Evolutionary conservation across 1,139 yeast genomes (phyloP).

Genomic region (Debaryomyces robertsiae): DNA sequence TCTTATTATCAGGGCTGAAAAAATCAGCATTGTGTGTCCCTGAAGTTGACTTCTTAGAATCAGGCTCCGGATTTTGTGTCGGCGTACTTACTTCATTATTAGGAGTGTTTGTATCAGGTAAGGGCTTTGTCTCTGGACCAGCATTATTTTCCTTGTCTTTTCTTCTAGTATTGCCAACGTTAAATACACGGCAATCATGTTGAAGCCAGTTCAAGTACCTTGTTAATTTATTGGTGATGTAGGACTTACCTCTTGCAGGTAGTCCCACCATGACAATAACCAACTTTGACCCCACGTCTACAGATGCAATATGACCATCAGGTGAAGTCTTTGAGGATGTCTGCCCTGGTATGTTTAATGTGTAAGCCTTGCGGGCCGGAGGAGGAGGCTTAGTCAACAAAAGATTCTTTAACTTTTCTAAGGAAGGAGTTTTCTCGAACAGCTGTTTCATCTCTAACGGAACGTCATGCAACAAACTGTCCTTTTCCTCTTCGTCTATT

Average conservation of each 20-base stretch:
- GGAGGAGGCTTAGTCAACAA: constrained; percentile 42
- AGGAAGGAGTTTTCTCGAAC: constrained; percentile 45
- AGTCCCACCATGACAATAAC: constrained; percentile 95
- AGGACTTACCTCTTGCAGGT: constrained; percentile 92
- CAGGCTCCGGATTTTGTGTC: constrained; percentile 11
- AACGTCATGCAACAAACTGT: constrained; percentile 32
- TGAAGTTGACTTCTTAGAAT: constrained; percentile 19
- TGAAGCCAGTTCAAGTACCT: constrained; percentile 90
- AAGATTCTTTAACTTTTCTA: constrained; percentile 42
- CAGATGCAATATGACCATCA: constrained; percentile 74
- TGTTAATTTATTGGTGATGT: constrained; percentile 86
- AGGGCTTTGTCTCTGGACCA: constrained; percentile 74
- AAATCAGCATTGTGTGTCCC: constrained; percentile 72
- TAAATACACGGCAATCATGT: constrained; percentile 86
- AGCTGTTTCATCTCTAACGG: constrained; percentile 38
- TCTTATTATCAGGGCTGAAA: constrained; percentile 77
- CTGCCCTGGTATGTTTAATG: constrained; percentile 90
- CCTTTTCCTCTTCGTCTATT: constrained; percentile 19
- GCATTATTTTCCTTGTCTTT: constrained; percentile 59
- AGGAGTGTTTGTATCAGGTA: constrained; percentile 61
- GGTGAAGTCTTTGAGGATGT: constrained; percentile 83
- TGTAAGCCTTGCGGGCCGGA: constrained; percentile 60
- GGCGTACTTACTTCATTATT: constrained; percentile 28
- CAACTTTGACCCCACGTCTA: constrained; percentile 75
- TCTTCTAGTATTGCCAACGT: constrained; percentile 92